phyloP scores from a whole-genome alignment of 768 basidiomycete genomes.

The Auricularia auricula-judae region DNA sequence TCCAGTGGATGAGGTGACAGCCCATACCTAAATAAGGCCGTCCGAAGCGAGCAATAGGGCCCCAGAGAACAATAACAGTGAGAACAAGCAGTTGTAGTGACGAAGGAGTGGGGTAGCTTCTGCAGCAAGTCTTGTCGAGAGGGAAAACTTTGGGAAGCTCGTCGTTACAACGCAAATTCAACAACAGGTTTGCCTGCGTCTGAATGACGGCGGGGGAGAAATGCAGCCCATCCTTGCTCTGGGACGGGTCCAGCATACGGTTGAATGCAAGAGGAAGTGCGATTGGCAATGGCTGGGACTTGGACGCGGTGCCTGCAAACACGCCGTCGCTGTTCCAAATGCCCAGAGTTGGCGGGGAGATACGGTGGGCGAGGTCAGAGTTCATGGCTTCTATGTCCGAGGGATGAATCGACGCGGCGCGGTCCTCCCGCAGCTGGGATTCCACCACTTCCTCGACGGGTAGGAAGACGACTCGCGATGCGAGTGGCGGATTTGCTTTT shows the following conservation, averaged over 20 bases:
- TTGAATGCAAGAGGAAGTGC: conserved; percentile 75
- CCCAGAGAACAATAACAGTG: conserved; percentile 33
- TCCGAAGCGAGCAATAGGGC: conserved; percentile 36
- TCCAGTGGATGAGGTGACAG: not conserved
- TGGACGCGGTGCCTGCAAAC: conserved; percentile 15
- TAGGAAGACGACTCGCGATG: conserved; percentile 66
- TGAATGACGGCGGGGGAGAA: conserved; percentile 52
- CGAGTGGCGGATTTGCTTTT: conserved; percentile 28
- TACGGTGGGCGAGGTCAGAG: conserved; percentile 64
- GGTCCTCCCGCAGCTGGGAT: conserved; percentile 51
- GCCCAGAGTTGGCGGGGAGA: conserved; percentile 25
- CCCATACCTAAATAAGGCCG: conserved; percentile 16
- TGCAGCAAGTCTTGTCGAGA: conserved; percentile 72
- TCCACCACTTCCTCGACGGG: conserved; percentile 66
- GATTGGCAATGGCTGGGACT: conserved; percentile 24
- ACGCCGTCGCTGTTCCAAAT: not conserved
- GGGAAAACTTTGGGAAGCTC: conserved; percentile 49
- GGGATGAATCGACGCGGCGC: conserved; percentile 57
- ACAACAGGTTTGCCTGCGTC: conserved; percentile 64
- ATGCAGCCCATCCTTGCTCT: conserved; percentile 81
- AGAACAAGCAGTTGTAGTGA: conserved; percentile 45
- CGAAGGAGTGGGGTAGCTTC: conserved; percentile 58
- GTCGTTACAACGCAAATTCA: conserved; percentile 77
- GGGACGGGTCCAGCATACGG: conserved; percentile 54
- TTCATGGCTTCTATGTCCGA: conserved; percentile 90